Base-by-base conservation (phyloP, 495 filamentous ascomycete species). In the Penicillium pulvis region DNA sequence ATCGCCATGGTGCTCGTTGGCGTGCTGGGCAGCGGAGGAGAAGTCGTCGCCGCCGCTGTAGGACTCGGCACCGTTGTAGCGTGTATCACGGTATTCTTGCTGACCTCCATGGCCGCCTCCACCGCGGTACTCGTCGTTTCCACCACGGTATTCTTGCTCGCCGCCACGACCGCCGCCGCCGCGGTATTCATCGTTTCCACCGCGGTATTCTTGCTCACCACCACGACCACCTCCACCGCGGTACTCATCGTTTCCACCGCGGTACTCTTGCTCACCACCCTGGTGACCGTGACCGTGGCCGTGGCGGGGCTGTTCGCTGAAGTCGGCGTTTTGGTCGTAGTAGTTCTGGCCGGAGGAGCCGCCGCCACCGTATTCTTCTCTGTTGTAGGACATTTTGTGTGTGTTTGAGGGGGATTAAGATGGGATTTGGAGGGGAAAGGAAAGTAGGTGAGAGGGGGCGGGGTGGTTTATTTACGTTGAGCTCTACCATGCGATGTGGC, bases 11-110 rank as follows among this genome's bases (percentile, higher is more conserved):
- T 85, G 69, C 20, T 75, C 63, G 6, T 68, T 51, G 2, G 83
- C 83, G 71, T 85, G 79, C 3, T 72, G 61, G 33, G 69, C 69
- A 6, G 80, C 83, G 55, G 71, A 68, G 60, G 66, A 71, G 67
- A 79, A 75, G 52, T 86, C 79, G 60, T 78, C 61, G 44, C 53
- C 47, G 60, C 54, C 36, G 57, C 54, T 36, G 61, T 63, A 51
- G 48, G 28, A 20, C 5, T 53, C 51, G 28, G 10, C 12, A 19
- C 56, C 53, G n/a, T 24, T 24, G 61, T 62, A 59, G 57, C 56
- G 58, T 45, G 51, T 67, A 35, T 68, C 62, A 59, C 57, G 36
- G 53, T 65, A 64, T 41, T 53, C 31, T 54, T 56, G 35, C 28
- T 19, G 46, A 23, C 53, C 24, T 6, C 28, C 47, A n/a, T 31